These are phyloP conservation scores for Backusella luteola DNA, from an alignment of 192 early-diverging fungal species.

Conservation along the genomic window DNA sequence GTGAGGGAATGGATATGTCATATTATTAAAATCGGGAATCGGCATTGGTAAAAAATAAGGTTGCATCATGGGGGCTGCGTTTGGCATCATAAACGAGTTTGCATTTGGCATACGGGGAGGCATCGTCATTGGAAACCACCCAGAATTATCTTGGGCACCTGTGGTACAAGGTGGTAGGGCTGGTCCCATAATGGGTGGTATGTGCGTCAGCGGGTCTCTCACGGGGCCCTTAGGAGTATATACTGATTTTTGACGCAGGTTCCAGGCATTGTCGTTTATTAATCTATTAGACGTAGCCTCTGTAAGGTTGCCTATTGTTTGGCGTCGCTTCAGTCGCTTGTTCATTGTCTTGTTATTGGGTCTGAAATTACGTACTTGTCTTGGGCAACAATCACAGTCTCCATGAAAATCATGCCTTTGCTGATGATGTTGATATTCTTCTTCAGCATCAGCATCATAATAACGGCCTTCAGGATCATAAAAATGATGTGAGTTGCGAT, in stretches of 20 bases:
- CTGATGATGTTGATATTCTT: neutral
- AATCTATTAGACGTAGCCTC: neutral
- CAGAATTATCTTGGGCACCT: neutral
- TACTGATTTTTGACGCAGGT: neutral
- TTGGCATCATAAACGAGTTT: constrained; percentile 1
- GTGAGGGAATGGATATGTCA: neutral
- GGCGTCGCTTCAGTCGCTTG: neutral
- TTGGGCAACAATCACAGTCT: neutral
- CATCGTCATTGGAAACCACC: constrained; percentile 2
- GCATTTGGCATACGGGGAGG: neutral
- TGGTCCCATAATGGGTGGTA: neutral
- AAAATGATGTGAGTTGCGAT: neutral
- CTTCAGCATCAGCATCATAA: neutral
- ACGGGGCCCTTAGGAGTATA: neutral
- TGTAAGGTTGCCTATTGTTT: neutral
- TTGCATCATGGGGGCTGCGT: constrained; percentile 1
- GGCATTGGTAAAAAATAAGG: constrained; percentile 1
- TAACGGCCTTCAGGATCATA: neutral
- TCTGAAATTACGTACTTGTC: neutral
- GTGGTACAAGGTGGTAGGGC: neutral
- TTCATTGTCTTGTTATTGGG: neutral
- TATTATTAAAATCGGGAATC: neutral
- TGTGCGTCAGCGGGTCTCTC: neutral
- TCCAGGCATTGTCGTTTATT: neutral
- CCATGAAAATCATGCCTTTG: neutral